Evolutionary conservation across 1,284 basidiomycete species (phyloP), one percentile per base, ranked within the genome.

Genomic region (Cutaneotrichosporon arboriforme): DNA sequence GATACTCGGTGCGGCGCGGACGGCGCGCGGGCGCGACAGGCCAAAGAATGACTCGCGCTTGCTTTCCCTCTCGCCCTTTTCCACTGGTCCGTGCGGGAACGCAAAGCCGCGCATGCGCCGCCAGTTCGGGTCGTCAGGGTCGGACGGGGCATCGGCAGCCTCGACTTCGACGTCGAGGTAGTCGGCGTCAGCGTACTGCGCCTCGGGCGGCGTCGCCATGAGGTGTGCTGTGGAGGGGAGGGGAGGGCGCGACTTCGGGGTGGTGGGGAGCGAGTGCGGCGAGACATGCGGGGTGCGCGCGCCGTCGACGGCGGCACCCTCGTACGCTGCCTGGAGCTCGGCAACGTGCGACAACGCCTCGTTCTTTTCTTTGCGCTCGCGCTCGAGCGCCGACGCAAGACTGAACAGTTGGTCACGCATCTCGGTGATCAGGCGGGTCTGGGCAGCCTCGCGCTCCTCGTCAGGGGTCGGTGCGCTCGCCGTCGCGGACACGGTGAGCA

Each of bases 21-120:
- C 58, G 4, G 54, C 42, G 22, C 58, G 54, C 4, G 58, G 46
- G 15, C 58, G 58, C 1, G 69, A 70, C 13, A 72, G 52, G 7
- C 71, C 71, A 51, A 73, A 73, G 63, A 73, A 73, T 4, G 65
- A 68, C 31, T 73, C 71, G n/a, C 69, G 55, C 49, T 69, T 68
- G 49, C 47, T 50, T 46, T 61, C 46, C 23, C 52, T 46, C n/a
- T 47, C 49, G 31, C 22, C 45, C 39, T 46, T 51, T 37, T 53
- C 50, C 5, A 57, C 49, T 7, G 59, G 57, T 8, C 54, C 59
- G 14, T 52, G 48, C 3, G 70, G 70, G 57, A 73, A 71, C 0
- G 68, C 68, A 66, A 67, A 73, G 9, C 59, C 63, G 44, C 60
- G 54, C 58, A 70, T 65, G 26, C 68, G 62, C 23, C 47, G 39